Evolutionary conservation across 1,284 basidiomycete species (phyloP).

Genomic region (Ustilago lituana): DNA sequence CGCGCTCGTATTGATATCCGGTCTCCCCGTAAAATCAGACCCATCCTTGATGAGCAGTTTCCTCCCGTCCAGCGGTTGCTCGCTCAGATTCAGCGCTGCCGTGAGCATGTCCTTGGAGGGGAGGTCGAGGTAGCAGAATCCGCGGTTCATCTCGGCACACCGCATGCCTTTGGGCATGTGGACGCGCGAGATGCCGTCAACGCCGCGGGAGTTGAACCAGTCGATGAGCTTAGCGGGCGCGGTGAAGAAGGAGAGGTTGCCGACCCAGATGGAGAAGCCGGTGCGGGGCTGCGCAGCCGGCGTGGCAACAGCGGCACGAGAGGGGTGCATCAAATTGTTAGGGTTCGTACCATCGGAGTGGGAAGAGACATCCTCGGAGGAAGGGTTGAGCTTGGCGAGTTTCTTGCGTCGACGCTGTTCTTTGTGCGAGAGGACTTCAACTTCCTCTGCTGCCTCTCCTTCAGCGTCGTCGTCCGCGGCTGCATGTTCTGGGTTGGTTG

Average conservation of each 20-base stretch:
- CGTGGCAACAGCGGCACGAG: slow-evolving; percentile 8
- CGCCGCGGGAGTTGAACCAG: slow-evolving; percentile 55
- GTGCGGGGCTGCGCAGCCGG: slow-evolving; percentile 17
- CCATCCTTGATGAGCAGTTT: slow-evolving; percentile 93
- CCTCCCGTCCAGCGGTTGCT: slow-evolving; percentile 83
- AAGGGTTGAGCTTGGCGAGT: slow-evolving; percentile 20
- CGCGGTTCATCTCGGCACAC: slow-evolving; percentile 71
- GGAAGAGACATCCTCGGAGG: slow-evolving; percentile 1
- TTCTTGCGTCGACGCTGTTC: slow-evolving; percentile 59
- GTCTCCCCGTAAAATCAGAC: slow-evolving; percentile 68
- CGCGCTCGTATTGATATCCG: slow-evolving; percentile 56
- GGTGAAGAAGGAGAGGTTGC: slow-evolving; percentile 63
- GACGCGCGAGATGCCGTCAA: slow-evolving; percentile 70
- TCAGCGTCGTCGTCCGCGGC: slow-evolving; percentile 74
- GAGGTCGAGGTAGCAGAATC: slow-evolving; percentile 97
- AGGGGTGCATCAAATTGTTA: slow-evolving; percentile 28
- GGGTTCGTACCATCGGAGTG: slow-evolving; percentile 20
- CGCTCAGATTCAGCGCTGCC: slow-evolving; percentile 81
- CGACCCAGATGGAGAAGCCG: slow-evolving; percentile 75
- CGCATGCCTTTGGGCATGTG: slow-evolving; percentile 71
- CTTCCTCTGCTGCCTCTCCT: slow-evolving; percentile 68
- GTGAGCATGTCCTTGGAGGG: slow-evolving; percentile 78
- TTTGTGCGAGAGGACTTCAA: slow-evolving; percentile 59
- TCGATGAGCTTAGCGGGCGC: slow-evolving; percentile 47
- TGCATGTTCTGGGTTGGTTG: no score